Base-by-base conservation (phyloP, 805 yeast genomes). In the Saturnispora mendoncae region DNA sequence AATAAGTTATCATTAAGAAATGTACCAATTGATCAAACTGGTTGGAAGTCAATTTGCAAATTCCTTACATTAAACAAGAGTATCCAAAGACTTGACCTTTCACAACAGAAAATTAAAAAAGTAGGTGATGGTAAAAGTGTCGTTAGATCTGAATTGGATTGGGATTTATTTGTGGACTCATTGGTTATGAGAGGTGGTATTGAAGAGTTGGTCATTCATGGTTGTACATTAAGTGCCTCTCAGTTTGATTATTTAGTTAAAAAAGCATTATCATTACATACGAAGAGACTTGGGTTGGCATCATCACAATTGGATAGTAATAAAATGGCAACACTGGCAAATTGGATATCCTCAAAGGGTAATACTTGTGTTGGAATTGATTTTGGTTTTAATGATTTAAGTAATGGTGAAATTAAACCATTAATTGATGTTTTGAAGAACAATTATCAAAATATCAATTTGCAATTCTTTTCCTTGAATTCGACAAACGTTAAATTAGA, bases 121-220 rank as follows among this genome's bases (percentile, higher is more conserved):
- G n/a, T 35, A 9, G 31, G 38, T 12, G 74, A 72, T 24, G 66
- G 69, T 7, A 54, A 60, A 15, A 51, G 50, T 3, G 51, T 49
- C 26, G 52, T 66, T 18, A 55, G 80, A 41, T 58, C 72, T 0
- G 63, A 68, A 10, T 69, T 74, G 75, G 66, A 74, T 51, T 74
- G 80, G 80, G 62, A 66, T 34, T 47, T 73, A 34, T 68, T 74
- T 46, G 66, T 67, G 24, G 58, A 65, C 21, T 49, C 73, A 1
- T 42, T 74, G n/a, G 53, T 58, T 1, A 13, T 51, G 13, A 56
- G 77, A 43, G 74, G 75, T 5, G 80, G 80, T 0, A 65, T 74
- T 26, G 78, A 72, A 52, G 80, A 74, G 48, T 61, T 74, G 43
- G 80, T 74, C 13, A 66, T 74, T 38, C 73, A 74, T 48, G 80